Base-by-base conservation (phyloP, 805 yeast species). In the Metschnikowia kofuensis region DNA sequence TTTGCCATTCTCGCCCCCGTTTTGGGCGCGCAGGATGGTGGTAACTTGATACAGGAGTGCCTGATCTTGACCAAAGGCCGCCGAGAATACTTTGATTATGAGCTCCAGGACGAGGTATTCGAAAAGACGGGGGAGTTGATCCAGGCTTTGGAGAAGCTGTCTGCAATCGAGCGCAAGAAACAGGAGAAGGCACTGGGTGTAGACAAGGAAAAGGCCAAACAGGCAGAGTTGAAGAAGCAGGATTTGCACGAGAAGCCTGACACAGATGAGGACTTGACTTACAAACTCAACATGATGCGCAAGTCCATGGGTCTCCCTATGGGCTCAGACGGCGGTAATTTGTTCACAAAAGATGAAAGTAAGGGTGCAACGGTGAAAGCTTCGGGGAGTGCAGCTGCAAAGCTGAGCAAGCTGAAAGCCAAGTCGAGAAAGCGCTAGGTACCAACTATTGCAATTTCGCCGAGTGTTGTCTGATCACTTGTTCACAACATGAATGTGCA, bases 1-100 rank as follows among this genome's bases (percentile, higher is more conserved):
- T 85, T 77, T 69, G 87, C 89, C 0, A 61, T 87, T 41, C 78
- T 75, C 75, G 79, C 86, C 7, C 96, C 97, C 0, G 82, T 86
- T 13, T 72, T 89, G 27, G 79, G 77, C 35, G 79, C 76, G 15
- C 65, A 75, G 38, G 74, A 74, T 21, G 89, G 92, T 21, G 94
- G 89, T 3, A 75, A 82, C 46, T 80, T 86, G 61, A 72, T 89
- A 47, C 84, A 85, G 42, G 94, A 91, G 59, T 88, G 97, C 65
- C 67, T 73, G 13, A 62, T 80, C n/a, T 62, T 77, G 40, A 59
- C 81, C 50, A 63, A 65, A 47, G 54, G 81, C 79, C 76, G 96
- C 55, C 64, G 69, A 38, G 97, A 91, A 64, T 77, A 83, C 48
- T 68, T 74, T 15, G 87, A 87, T 60, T 74, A 60, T 14, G 83